Conservation (phyloP, 352 stramenopile species). For the Globisporangium cederbergense region DNA sequence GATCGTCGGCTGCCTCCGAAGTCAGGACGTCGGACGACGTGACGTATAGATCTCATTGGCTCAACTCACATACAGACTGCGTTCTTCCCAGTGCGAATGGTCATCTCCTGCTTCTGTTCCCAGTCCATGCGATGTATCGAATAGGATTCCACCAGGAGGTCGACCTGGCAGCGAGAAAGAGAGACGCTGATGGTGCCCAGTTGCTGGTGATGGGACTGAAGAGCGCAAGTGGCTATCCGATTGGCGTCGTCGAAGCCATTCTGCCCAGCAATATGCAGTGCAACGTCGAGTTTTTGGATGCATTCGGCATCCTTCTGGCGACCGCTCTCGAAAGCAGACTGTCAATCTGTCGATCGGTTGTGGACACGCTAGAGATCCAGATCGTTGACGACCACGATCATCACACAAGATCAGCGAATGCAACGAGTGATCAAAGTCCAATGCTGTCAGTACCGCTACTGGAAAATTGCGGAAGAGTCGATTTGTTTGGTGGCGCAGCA, state of each 20-base stretch:
- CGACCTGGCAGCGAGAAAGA: slow-evolving; percentile 13
- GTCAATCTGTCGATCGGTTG: slow-evolving; percentile 13
- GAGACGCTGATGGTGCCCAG: background rate
- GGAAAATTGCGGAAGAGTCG: slow-evolving; percentile 8
- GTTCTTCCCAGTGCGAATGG: slow-evolving; percentile 15
- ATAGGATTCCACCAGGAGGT: slow-evolving; percentile 8
- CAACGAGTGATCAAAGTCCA: background rate
- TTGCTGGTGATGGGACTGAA: slow-evolving; percentile 21
- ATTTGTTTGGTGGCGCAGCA: slow-evolving; percentile 12
- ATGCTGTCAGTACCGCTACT: slow-evolving; percentile 13
- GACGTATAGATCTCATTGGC: background rate
- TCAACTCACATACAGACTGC: slow-evolving; percentile 1
- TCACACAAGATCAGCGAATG: background rate
- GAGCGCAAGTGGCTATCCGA: background rate
- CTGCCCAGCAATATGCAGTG: background rate
- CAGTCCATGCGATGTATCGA: slow-evolving; percentile 5
- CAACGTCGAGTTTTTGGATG: slow-evolving; percentile 20
- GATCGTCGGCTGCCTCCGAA: background rate
- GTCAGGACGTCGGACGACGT: background rate
- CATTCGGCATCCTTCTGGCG: slow-evolving; percentile 17
- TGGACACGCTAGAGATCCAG: slow-evolving; percentile 10
- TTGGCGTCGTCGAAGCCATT: slow-evolving; percentile 21
- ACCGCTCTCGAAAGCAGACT: slow-evolving; percentile 17
- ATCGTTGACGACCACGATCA: slow-evolving; percentile 3
- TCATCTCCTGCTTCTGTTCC: slow-evolving; percentile 19